phyloP scores from a whole-genome alignment of 371 early-diverging fungal species.

The Mortierella sp. region DNA sequence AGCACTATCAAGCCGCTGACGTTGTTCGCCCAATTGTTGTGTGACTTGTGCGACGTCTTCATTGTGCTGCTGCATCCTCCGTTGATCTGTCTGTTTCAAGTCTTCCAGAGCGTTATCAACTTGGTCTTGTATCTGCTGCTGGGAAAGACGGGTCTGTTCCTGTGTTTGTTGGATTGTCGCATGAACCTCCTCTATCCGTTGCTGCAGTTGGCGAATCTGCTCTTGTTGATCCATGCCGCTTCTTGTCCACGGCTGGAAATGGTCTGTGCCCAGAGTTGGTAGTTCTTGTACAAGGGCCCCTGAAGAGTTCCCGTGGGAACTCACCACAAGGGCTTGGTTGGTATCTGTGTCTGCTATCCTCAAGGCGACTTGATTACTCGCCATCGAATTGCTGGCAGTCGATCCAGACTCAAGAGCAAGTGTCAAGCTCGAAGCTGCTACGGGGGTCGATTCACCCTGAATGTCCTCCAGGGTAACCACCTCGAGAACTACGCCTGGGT shows the following conservation, averaged over 20 bases:
- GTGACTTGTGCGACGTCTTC: too few species aligned
- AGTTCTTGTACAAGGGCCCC: neutral
- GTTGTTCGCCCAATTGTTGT: too few species aligned
- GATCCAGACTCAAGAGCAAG: too few species aligned
- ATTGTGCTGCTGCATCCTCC: too few species aligned
- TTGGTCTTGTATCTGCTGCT: too few species aligned
- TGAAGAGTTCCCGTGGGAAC: neutral
- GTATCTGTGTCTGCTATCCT: neutral
- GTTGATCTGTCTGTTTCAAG: too few species aligned
- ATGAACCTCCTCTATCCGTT: neutral
- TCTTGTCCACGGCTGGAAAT: neutral
- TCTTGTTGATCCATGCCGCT: conserved; percentile 1
- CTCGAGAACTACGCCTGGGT: conserved; percentile 8
- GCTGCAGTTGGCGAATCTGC: conserved; percentile 9
- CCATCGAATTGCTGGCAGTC: neutral
- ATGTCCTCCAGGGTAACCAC: neutral
- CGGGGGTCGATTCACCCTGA: neutral
- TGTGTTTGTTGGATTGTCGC: neutral
- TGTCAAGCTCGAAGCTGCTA: neutral
- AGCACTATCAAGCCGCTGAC: too few species aligned
- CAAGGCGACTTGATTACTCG: neutral
- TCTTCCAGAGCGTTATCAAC: too few species aligned
- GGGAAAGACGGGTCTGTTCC: neutral
- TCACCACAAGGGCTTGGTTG: neutral
- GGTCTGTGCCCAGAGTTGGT: neutral